These are phyloP conservation scores for Penstemon eatonii DNA, from an alignment of 257 asterid genomes.

Conservation along the genomic window DNA sequence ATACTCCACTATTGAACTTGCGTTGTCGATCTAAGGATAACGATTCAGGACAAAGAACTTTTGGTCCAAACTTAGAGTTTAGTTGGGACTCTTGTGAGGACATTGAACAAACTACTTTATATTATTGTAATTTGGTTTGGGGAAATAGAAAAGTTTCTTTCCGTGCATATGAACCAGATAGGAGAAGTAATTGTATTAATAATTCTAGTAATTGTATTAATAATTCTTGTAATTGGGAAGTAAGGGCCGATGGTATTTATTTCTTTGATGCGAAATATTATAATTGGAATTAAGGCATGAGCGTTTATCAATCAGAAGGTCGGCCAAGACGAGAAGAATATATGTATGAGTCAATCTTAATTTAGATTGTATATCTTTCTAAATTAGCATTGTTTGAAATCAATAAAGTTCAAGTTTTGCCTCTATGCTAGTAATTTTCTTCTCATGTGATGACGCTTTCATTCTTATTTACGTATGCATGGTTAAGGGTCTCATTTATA, in stretches of 20 bases:
- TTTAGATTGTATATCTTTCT: too few species aligned
- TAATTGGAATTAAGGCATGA: not conserved
- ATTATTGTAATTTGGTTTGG: not conserved
- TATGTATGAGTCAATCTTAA: too few species aligned
- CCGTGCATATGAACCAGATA: not conserved
- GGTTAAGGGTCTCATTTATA: too few species aligned
- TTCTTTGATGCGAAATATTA: not conserved
- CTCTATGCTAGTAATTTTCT: too few species aligned
- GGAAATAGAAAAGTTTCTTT: not conserved
- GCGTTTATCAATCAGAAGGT: too few species aligned
- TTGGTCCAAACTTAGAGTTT: not conserved
- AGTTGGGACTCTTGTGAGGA: not conserved
- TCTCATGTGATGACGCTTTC: too few species aligned
- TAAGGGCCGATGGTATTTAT: not conserved
- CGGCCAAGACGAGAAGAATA: too few species aligned
- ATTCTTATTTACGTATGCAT: too few species aligned
- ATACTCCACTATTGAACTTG: not conserved
- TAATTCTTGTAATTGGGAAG: not conserved
- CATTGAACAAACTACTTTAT: not conserved
- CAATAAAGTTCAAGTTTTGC: too few species aligned
- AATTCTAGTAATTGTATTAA: not conserved
- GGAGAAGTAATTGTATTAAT: not conserved
- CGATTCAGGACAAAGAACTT: not conserved
- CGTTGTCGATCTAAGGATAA: not conserved
- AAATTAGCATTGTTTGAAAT: too few species aligned